Percentiles rank a stretch among this genome's conserved stretches.
Conservation (phyloP, 1,139 yeast genomes). For the Yamadazyma taylorii region DNA sequence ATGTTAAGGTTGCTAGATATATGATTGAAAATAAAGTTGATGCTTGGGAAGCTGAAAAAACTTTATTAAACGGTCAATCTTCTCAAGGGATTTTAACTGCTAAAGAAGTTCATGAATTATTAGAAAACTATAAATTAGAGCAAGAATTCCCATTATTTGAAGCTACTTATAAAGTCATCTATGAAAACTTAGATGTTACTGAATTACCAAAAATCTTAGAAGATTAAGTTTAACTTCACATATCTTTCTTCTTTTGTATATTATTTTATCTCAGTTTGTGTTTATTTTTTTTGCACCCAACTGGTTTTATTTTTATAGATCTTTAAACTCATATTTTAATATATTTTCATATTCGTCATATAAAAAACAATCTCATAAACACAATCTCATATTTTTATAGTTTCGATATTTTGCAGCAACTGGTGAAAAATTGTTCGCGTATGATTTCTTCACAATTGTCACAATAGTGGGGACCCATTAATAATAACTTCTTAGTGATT, state of each 20-base stretch:
- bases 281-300: too few relatives aligned
- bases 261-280: too few relatives aligned
- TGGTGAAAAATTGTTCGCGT: too few relatives aligned
- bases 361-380: too few relatives aligned
- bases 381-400: too few relatives aligned
- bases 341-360: too few relatives aligned
- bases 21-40: constrained; percentile 70
- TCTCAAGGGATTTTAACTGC: constrained; percentile 93
- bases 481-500: too few relatives aligned
- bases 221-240: constrained; percentile 5
- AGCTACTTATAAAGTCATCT: constrained; percentile 80
- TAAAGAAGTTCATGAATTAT: constrained; percentile 84
- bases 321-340: too few relatives aligned
- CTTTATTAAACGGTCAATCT: constrained; percentile 84
- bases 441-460: too few relatives aligned
- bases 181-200: constrained; percentile 55
- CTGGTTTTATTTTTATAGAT: too few relatives aligned
- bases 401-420: too few relatives aligned
- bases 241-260: background rate
- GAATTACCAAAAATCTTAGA: constrained; percentile 37
- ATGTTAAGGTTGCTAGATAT: constrained; percentile 81
- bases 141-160: constrained; percentile 85
- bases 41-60: constrained; percentile 80
- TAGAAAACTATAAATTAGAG: constrained; percentile 56
- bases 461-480: too few relatives aligned